Evolutionary conservation across 2,329 filamentous ascomycete species (phyloP).

Genomic region (Elsinoe ampelina): DNA sequence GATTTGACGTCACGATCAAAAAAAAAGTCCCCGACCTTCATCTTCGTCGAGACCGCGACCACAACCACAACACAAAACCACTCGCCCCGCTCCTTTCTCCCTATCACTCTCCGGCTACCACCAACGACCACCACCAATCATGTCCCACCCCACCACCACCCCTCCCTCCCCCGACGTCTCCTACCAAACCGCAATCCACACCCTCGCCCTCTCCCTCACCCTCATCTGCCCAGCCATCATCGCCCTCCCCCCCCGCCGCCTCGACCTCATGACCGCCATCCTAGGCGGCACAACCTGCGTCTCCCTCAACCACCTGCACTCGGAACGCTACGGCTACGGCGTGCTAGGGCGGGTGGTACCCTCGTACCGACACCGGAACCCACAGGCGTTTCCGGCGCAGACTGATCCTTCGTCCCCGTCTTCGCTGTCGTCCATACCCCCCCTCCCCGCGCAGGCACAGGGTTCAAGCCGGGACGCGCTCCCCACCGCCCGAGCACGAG

Average conservation of each 20-base stretch:
- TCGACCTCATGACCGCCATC: constrained; percentile 51
- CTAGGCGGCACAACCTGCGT: constrained; percentile 42
- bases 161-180: constrained; percentile 14
- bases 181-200: constrained; percentile 31
- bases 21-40: background rate
- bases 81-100: background rate
- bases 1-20: background rate
- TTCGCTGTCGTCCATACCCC: background rate
- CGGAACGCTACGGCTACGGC: constrained; percentile 32
- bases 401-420: background rate
- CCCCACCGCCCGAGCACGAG: constrained; percentile 31
- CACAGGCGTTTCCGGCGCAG: constrained; percentile 18
- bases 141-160: constrained; percentile 1
- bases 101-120: background rate
- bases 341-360: constrained; percentile 27
- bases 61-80: background rate
- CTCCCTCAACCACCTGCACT: constrained; percentile 41
- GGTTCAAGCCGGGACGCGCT: constrained; percentile 15
- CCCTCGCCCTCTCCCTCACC: constrained; percentile 40
- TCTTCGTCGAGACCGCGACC: background rate
- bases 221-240: constrained; percentile 47
- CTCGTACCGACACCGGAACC: constrained; percentile 12
- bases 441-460: too few species aligned
- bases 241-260: constrained; percentile 50
- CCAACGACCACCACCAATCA: background rate